Evolutionary conservation across 768 basidiomycete genomes (phyloP), one percentile per base, ranked within the genome.

Genomic region (Baorangia bicolor): DNA sequence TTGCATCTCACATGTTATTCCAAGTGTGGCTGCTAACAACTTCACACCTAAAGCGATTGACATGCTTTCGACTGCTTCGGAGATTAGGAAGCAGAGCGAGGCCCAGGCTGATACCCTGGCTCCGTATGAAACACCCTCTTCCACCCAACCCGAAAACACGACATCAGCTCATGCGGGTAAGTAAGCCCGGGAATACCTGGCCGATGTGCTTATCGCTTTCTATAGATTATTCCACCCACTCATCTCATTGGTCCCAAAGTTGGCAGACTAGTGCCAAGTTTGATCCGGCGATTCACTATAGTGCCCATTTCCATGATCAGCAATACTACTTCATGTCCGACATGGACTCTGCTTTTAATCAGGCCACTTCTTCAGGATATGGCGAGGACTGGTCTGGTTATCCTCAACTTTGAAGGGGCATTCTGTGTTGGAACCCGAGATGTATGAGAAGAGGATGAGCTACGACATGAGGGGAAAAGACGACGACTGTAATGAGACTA

Each of bases 21-120:
- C 25, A 7, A 20, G 6, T 4, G 13, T 33, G 10, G 5, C 9
- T 18, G 14, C 45, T 65, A 14, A 64, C 23, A 31, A 12, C 5
- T 27, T 43, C 23, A 18, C 20, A 4, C 13, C 7, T 2, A 30
- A 42, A 65, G 64, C 44, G 5, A 67, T 34, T 16, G 43, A 44
- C 1, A 39, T 66, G 5, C 57, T 64, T 23, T 23, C 4, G 2
- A 12, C 23, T 25, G 31, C 33, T 6, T 13, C 33, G 6, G 23
- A 48, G 27, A 21, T 10, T 9, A 25, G 23, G 51, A 39, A 18
- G 27, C 44, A 25, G 25, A 30, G 5, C 13, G 25, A 18, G 1
- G 20, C 9, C 2, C 49, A 33, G 41, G 43, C 10, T 16, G 18
- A 44, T 21, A 16, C 30, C 16, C n/a, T 2, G 49, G 14, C 4